A percentile compares a stretch with the other conserved stretches of the same genome.
These are phyloP conservation scores for Flaveria brownii DNA, from an alignment of 129 eudicot genomes.

Conservation along the genomic window DNA sequence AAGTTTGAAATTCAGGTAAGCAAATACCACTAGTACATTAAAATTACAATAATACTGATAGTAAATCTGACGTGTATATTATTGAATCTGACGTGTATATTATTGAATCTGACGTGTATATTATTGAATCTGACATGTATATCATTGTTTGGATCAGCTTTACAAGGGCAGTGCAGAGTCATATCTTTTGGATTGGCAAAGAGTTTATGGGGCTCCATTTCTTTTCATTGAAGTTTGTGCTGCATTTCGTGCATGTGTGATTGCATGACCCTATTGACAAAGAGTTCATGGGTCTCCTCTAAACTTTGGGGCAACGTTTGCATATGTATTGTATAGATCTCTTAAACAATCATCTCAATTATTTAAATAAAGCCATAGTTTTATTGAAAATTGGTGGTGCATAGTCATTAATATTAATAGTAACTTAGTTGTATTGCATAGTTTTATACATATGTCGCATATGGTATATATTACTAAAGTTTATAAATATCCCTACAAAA, in stretches of 20 bases:
- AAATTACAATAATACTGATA: neutral
- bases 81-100: neutral
- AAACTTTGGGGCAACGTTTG: too few species aligned
- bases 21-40: neutral
- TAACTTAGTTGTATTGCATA: neutral
- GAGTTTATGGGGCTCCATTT: conserved; percentile 58
- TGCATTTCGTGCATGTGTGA: conserved; percentile 48
- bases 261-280: conserved; percentile 7
- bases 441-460: neutral
- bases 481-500: neutral
- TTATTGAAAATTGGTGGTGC: neutral
- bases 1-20: conserved; percentile 72
- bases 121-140: neutral
- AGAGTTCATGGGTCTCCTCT: too few species aligned
- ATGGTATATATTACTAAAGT: neutral
- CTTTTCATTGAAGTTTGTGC: conserved; percentile 68
- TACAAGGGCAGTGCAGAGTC: conserved; percentile 56
- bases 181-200: conserved; percentile 60
- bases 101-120: neutral
- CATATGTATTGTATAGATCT: neutral
- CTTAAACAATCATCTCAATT: neutral
- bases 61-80: neutral
- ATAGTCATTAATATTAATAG: neutral
- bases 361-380: neutral
- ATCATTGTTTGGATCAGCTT: conserved; percentile 45